Conservation (phyloP, 495 filamentous ascomycete species). For the Aspergillus ostianus region DNA sequence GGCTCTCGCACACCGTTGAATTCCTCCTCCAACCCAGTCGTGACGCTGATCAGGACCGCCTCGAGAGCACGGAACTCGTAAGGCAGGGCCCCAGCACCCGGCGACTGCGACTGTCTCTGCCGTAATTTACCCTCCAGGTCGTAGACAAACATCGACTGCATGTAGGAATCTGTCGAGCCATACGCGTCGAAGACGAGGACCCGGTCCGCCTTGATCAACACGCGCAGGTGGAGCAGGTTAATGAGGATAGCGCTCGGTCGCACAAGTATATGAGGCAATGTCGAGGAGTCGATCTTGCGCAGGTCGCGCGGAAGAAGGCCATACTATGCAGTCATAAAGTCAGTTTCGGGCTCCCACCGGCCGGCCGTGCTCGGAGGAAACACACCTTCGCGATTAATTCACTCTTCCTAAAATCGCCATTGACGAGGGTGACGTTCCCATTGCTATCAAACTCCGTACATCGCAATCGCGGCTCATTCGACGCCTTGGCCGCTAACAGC, state of each 20-base stretch:
- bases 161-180: slow-evolving; percentile 90
- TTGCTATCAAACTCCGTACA: slow-evolving; percentile 94
- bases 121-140: slow-evolving; percentile 69
- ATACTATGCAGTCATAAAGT: slow-evolving; percentile 55
- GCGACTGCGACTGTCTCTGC: slow-evolving; percentile 47
- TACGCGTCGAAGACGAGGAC: slow-evolving; percentile 96
- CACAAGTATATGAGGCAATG: slow-evolving; percentile 94
- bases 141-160: slow-evolving; percentile 95
- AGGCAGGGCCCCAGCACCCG: slow-evolving; percentile 51
- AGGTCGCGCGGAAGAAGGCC: slow-evolving; percentile 93
- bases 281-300: slow-evolving; percentile 96
- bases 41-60: slow-evolving; percentile 62
- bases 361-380: slow-evolving; percentile 9
- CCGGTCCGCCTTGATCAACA: slow-evolving; percentile 89
- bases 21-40: slow-evolving; percentile 83
- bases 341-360: neutral
- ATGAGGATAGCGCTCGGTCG: slow-evolving; percentile 92
- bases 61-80: slow-evolving; percentile 64
- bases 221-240: slow-evolving; percentile 89
- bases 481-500: slow-evolving; percentile 64
- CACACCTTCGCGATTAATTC: slow-evolving; percentile 93
- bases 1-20: slow-evolving; percentile 91
- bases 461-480: slow-evolving; percentile 76
- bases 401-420: slow-evolving; percentile 94
- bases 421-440: slow-evolving; percentile 91